Evolutionary conservation across 2,329 filamentous ascomycete genomes (phyloP).

Genomic region (Alternaria viburni): DNA sequence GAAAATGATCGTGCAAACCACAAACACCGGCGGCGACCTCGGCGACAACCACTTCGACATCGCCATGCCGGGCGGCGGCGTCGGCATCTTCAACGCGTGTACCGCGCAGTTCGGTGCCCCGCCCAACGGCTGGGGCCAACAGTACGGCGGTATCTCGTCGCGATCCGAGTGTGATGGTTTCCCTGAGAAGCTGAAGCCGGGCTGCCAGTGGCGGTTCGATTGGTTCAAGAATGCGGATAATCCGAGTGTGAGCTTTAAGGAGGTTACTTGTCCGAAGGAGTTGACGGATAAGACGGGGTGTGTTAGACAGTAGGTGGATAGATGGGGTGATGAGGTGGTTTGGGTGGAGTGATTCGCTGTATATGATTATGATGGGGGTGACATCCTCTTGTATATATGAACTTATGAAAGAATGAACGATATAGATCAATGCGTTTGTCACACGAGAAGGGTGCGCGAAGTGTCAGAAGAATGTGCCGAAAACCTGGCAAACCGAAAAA

Average conservation of each 20-base stretch:
- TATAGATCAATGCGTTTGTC: not conserved
- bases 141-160: conserved; percentile 44
- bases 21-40: conserved; percentile 61
- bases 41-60: conserved; percentile 47
- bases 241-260: conserved; percentile 40
- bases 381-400: conserved; percentile 8
- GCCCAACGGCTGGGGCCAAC: conserved; percentile 41
- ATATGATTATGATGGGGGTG: not conserved
- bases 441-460: not conserved
- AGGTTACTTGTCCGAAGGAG: conserved; percentile 43
- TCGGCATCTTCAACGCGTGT: conserved; percentile 46
- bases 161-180: conserved; percentile 42
- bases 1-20: conserved; percentile 68
- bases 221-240: conserved; percentile 46
- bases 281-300: conserved; percentile 42
- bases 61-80: conserved; percentile 47
- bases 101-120: conserved; percentile 44
- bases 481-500: not conserved
- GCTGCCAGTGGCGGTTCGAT: conserved; percentile 48
- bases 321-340: not conserved
- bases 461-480: not conserved
- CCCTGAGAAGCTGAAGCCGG: conserved; percentile 44
- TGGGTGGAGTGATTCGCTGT: not conserved
- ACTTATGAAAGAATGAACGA: not conserved
- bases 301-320: conserved; percentile 17